A percentile compares a stretch with the other conserved stretches of the same genome.
Evolutionary conservation across 345 rosid genomes (phyloP).

Genomic region (Sonneratia caseolaris): DNA sequence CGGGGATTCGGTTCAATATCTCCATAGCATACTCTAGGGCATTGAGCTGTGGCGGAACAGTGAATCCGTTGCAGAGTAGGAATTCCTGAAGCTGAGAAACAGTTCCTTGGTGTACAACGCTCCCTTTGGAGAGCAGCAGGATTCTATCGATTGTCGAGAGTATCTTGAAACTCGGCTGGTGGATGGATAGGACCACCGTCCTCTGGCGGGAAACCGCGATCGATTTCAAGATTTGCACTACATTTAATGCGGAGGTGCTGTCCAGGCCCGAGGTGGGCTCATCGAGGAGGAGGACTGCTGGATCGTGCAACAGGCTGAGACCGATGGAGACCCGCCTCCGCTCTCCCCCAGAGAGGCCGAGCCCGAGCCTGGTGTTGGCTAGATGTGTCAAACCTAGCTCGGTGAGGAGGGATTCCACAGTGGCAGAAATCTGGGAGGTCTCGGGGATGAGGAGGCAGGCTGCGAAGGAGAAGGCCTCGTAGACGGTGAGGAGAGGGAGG

Average conservation of each 20-base stretch:
- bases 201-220: conserved; percentile 56
- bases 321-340: conserved; percentile 83
- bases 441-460: conserved; percentile 59
- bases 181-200: conserved; percentile 77
- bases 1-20: conserved; percentile 47
- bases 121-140: conserved; percentile 62
- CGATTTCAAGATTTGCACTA: conserved; percentile 51
- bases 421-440: conserved; percentile 19
- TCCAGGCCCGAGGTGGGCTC: conserved; percentile 92
- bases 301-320: conserved; percentile 77
- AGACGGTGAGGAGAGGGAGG: conserved; percentile 69
- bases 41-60: conserved; percentile 82
- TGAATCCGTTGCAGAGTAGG: conserved; percentile 48
- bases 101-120: conserved; percentile 64
- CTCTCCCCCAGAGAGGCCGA: conserved; percentile 74
- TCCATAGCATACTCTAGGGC: conserved; percentile 88
- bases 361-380: conserved; percentile 39
- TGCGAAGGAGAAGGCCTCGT: conserved; percentile 61
- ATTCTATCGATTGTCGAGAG: conserved; percentile 56
- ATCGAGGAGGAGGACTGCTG: conserved; percentile 70
- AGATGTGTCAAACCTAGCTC: conserved; percentile 60
- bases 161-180: conserved; percentile 92
- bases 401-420: conserved; percentile 43
- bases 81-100: conserved; percentile 43
- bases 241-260: conserved; percentile 74